phyloP scores from a whole-genome alignment of 1,284 basidiomycete genomes.

The Chiua sp. region DNA sequence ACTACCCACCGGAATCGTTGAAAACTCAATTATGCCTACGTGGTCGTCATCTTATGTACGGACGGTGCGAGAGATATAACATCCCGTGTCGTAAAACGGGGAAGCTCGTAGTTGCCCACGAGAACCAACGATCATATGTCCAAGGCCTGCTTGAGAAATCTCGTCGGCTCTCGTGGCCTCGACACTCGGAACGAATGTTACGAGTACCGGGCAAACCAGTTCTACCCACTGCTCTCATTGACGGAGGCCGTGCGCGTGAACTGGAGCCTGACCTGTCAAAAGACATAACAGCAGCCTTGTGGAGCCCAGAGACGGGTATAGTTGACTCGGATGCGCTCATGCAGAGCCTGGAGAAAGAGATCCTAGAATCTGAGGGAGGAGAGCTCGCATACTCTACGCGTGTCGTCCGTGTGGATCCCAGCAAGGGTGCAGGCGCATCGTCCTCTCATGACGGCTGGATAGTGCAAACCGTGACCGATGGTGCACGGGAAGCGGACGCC shows the following conservation, averaged over 20 bases:
- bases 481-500: constrained; percentile 59
- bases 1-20: constrained; percentile 85
- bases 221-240: constrained; percentile 74
- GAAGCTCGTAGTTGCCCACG: constrained; percentile 86
- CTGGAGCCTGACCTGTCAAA: constrained; percentile 85
- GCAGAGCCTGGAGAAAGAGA: constrained; percentile 80
- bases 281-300: constrained; percentile 76
- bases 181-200: constrained; percentile 36
- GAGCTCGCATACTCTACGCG: constrained; percentile 83
- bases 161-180: constrained; percentile 55
- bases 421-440: constrained; percentile 29
- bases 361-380: constrained; percentile 72
- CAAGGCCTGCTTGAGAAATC: constrained; percentile 72
- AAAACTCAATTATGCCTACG: constrained; percentile 90
- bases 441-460: constrained; percentile 67
- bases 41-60: constrained; percentile 87
- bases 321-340: constrained; percentile 87
- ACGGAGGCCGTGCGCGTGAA: constrained; percentile 71
- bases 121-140: constrained; percentile 73
- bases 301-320: constrained; percentile 91
- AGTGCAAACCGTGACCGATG: constrained; percentile 65
- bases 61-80: constrained; percentile 67
- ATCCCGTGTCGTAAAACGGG: constrained; percentile 81
- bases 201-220: constrained; percentile 38
- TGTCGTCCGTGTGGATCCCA: constrained; percentile 88